Conservation (phyloP, 164 flowering plant genomes). For the Umbellularia californica region DNA sequence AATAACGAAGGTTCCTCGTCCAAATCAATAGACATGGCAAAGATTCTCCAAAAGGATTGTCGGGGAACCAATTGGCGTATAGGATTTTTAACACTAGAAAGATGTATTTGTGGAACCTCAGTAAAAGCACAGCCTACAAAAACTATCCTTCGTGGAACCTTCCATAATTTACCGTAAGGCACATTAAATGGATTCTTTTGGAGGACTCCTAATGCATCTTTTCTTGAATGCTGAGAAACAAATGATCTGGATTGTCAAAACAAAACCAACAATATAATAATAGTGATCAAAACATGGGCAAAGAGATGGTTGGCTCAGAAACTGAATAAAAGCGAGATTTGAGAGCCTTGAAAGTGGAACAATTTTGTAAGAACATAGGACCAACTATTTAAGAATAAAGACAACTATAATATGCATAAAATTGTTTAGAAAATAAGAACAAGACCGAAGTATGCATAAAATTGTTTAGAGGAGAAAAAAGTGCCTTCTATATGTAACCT, state of each 20-base stretch:
- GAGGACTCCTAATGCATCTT: constrained; percentile 14
- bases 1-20: constrained; percentile 32
- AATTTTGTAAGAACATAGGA: too few species aligned
- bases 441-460: too few species aligned
- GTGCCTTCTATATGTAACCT: too few species aligned
- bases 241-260: constrained; percentile 22
- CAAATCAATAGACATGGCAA: constrained; percentile 18
- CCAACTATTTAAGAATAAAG: too few species aligned
- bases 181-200: constrained; percentile 14
- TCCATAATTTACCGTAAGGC: constrained; percentile 14
- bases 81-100: constrained; percentile 1
- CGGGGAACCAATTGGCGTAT: not conserved
- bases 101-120: constrained; percentile 6
- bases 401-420: too few species aligned
- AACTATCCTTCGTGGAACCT: constrained; percentile 11
- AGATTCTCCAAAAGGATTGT: constrained; percentile 11
- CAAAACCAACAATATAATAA: constrained; percentile 24
- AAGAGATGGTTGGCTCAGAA: not conserved
- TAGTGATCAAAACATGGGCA: not conserved
- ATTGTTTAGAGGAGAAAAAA: too few species aligned
- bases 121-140: constrained; percentile 12
- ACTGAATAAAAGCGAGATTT: too few species aligned
- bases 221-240: constrained; percentile 22
- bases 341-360: too few species aligned
- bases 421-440: too few species aligned